Base-by-base conservation (phyloP, 1,139 yeast genomes). In the Pichia sp. region DNA sequence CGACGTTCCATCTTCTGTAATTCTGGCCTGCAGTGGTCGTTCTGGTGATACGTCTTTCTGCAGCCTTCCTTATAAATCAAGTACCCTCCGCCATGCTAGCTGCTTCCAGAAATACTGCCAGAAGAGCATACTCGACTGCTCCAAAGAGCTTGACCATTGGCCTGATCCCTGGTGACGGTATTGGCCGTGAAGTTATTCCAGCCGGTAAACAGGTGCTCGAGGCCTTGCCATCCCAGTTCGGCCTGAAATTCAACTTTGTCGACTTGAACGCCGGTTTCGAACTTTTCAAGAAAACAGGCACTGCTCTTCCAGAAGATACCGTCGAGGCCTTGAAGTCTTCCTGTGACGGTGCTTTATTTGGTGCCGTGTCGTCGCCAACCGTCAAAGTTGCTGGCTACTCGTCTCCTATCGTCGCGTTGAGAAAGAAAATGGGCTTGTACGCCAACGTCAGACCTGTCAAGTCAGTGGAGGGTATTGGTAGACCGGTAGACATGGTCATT, bases 371-470 rank as follows among this genome's bases (percentile, higher is more conserved):
- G 51, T 90, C 98, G 26, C 99, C 99, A 62, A 79, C 96, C 51
- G 83, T 85, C 62, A 92, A 92, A 75, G 98, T 93, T 53, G 95
- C 81, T 55, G 99, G 99, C 51, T 93, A 93, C 75, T 90, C 97
- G 26, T 92, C 98, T 36, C 99, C 99, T 63, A 93, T 93, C 72
- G 99, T 93, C 52, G 99, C 98, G 15, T 80, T 93, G 70, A 86
- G 99, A 76, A 93, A 92, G 81, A 89, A 87, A 73, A 70, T 93
- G 75, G 97, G 97, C 8, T 79, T 93, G 57, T 93, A 88, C 70
- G 99, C 99, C 67, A 93, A 93, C 66, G 97, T 93, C 51, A 87
- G 99, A 72, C 99, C 99, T 6, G 98, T 93, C 62, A 92, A 92
- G 75, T 86, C 95, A 49, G 97, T 92, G 45, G 85, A 80, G 52